Base-by-base conservation (phyloP, 2,329 filamentous ascomycete species). In the Neonectria hederae region DNA sequence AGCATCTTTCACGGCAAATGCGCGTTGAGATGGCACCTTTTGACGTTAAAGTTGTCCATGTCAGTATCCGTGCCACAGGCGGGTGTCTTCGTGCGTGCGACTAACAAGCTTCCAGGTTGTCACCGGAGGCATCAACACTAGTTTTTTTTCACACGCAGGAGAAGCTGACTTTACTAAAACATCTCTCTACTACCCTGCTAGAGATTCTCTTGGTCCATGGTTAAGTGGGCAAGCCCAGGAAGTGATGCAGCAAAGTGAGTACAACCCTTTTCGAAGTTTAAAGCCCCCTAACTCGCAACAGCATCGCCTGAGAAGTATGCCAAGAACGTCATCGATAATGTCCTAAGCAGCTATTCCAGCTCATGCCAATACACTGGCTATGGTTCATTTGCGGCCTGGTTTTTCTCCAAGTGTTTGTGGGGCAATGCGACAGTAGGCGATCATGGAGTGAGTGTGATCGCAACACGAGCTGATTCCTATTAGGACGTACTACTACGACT, bases 11-110 rank as follows among this genome's bases (percentile, higher is more conserved):
- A 3, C 73, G 79, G 60, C 78, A 77, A n/a, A 65, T 83, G 68
- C 78, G 80, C 6, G 65, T 82, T 42, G 81, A 84, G 68, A 75
- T 83, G 24, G 59, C 63, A 1, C 73, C 76, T 0, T 74, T 81
- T 48, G 76, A 72, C 22, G 66, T 80, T 56, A 73, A 74, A 28
- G 78, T 81, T 22, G 69, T 80, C 13, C 67, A 71, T 46, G 71
- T 71, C 60, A 56, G 69, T 59, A 1, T 6, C 3, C n/a, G 10
- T 19, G 7, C 11, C 8, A n/a, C 3, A 19, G 5, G 17, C 17
- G 10, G 21, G 6, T 14, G 4, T 10, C 9, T 13, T 10, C 3
- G 5, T 14, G 13, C 8, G 6, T 5, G 6, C 30, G 17, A 17
- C 56, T 65, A n/a, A 69, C 26, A 11, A 26, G 26, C 14, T 9